Evolutionary conservation across 495 filamentous ascomycete genomes (phyloP).

Genomic region (Hypoxylon cercidicola): DNA sequence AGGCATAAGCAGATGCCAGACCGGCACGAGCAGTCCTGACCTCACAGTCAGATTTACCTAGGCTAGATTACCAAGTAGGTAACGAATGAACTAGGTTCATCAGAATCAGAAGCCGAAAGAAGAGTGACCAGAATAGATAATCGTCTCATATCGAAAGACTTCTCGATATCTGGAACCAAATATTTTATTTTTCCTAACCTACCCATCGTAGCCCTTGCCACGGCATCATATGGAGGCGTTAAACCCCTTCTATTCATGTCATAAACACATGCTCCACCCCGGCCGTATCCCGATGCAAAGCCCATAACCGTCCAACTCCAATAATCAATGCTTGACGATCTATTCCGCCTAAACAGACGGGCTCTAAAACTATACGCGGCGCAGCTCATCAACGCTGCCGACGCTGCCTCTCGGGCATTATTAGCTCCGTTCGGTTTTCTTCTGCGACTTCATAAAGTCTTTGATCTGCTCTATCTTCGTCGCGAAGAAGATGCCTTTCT

Average conservation of each 20-base stretch:
- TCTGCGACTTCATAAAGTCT: slow-evolving; percentile 76
- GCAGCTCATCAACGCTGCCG: too few species aligned
- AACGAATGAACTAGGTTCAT: too few species aligned
- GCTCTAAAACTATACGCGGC: too few species aligned
- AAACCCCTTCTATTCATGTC: slow-evolving; percentile 11
- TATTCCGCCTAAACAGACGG: too few species aligned
- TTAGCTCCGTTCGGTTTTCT: slow-evolving; percentile 51
- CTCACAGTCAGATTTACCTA: too few species aligned
- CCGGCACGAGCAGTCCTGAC: too few species aligned
- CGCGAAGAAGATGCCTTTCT: slow-evolving; percentile 85
- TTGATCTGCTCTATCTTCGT: slow-evolving; percentile 85
- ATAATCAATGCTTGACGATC: slow-evolving; percentile 13
- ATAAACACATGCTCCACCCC: slow-evolving; percentile 7
- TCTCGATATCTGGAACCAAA: not conserved
- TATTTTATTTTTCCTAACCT: slow-evolving; percentile 1
- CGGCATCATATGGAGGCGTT: not conserved
- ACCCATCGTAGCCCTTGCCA: not conserved
- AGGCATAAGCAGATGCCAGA: too few species aligned
- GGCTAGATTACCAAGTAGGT: too few species aligned
- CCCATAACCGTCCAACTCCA: slow-evolving; percentile 25
- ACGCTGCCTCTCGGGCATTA: not conserved
- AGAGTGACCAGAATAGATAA: too few species aligned
- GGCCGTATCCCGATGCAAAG: slow-evolving; percentile 11
- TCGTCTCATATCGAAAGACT: too few species aligned
- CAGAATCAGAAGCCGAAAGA: too few species aligned